Percentiles rank a stretch among this genome's conserved stretches.
Evolutionary conservation across 176 grass and related monocot species (phyloP).

Genomic region (Oryza glaberrima): DNA sequence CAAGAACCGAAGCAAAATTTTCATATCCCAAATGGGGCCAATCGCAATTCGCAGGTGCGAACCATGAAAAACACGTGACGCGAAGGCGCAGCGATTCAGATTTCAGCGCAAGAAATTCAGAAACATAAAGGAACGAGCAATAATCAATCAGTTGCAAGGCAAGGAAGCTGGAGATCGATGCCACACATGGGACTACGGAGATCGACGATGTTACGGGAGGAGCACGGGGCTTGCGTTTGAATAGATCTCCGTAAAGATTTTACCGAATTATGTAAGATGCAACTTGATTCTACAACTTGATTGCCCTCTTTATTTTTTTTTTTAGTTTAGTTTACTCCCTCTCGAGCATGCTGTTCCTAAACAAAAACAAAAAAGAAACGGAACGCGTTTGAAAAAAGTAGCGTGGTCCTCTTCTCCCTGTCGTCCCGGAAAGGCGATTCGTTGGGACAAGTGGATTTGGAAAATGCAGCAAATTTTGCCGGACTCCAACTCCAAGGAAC

Average conservation of each 20-base stretch:
- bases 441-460: constrained; percentile 18
- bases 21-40: too few relatives aligned
- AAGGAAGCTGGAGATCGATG: neutral
- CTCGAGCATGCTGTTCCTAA: neutral
- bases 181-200: neutral
- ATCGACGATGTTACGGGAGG: neutral
- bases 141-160: neutral
- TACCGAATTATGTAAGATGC: neutral
- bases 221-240: neutral
- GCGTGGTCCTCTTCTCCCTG: constrained; percentile 19
- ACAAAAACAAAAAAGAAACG: neutral
- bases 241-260: neutral
- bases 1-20: too few relatives aligned
- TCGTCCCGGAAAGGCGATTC: constrained; percentile 37
- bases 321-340: neutral
- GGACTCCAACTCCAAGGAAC: constrained; percentile 20
- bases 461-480: neutral
- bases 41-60: too few relatives aligned
- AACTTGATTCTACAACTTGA: neutral
- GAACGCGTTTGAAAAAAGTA: neutral
- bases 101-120: too few relatives aligned
- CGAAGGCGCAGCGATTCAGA: too few relatives aligned
- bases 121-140: neutral
- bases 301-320: neutral
- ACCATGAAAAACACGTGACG: too few relatives aligned